These are phyloP conservation scores for Fusarium lateritium DNA, from an alignment of 2,329 filamentous ascomycete species.

Conservation along the genomic window DNA sequence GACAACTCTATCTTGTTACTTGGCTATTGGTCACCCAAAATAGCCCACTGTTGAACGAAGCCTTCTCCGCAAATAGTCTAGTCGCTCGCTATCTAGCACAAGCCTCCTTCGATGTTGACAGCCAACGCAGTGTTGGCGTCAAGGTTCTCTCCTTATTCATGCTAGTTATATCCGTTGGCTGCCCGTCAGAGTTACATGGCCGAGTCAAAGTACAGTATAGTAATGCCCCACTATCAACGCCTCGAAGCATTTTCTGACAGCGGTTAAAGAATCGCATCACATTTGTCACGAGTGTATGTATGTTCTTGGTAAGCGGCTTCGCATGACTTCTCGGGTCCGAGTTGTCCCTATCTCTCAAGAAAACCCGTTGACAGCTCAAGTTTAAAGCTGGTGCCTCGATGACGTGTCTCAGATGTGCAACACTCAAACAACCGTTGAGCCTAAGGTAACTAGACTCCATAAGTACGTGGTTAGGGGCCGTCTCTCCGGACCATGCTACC, in stretches of 20 bases:
- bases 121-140: background rate
- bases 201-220: background rate
- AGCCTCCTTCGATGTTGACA: conserved; percentile 12
- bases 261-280: no score
- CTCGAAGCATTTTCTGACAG: background rate
- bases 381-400: conserved; percentile 10
- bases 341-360: no score
- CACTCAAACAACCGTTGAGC: conserved; percentile 35
- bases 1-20: background rate
- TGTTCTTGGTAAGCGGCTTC: no score
- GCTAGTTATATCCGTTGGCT: conserved; percentile 22
- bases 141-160: conserved; percentile 2
- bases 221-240: background rate
- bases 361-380: background rate
- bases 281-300: no score
- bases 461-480: no score
- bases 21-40: conserved; percentile 12
- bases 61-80: conserved; percentile 18
- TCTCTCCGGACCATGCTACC: background rate
- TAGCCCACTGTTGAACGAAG: conserved; percentile 8
- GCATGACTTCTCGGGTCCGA: no score
- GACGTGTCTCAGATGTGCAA: conserved; percentile 39
- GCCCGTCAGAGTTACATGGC: conserved; percentile 10
- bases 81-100: conserved; percentile 1
- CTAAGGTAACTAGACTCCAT: conserved; percentile 16